Conservation (phyloP, 192 early-diverging fungal genomes). For the Linnemannia zychae region DNA sequence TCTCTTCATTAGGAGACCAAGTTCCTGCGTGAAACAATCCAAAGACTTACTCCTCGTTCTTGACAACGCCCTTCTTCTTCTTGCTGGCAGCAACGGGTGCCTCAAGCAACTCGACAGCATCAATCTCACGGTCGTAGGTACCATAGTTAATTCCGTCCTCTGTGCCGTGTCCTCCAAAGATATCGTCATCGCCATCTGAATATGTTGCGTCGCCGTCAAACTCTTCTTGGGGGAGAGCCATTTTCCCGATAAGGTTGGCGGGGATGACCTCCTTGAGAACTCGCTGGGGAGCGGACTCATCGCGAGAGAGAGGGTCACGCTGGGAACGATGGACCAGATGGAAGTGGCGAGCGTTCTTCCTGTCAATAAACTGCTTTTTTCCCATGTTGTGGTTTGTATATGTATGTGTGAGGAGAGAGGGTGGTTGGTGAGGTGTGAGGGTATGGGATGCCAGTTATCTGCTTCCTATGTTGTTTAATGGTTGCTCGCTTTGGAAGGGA, state of each 20-base stretch:
- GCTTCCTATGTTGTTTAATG: no score
- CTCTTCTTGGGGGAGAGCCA: constrained; percentile 56
- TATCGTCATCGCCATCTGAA: constrained; percentile 48
- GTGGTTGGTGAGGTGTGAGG: no score
- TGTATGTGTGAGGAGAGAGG: not conserved
- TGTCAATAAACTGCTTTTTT: constrained; percentile 92
- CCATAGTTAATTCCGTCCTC: constrained; percentile 51
- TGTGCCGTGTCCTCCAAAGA: constrained; percentile 53
- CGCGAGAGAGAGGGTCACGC: constrained; percentile 90
- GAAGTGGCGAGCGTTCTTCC: constrained; percentile 85
- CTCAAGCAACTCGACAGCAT: constrained; percentile 59
- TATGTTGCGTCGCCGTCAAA: constrained; percentile 15
- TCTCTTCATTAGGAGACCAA: not conserved
- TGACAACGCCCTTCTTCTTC: constrained; percentile 30
- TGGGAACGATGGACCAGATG: constrained; percentile 96
- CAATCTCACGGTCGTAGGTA: constrained; percentile 53
- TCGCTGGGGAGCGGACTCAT: constrained; percentile 79
- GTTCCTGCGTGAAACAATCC: not conserved
- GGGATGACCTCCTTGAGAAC: constrained; percentile 87
- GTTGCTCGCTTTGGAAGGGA: no score
- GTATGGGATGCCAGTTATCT: no score
- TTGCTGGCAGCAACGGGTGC: constrained; percentile 25
- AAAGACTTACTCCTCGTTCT: constrained; percentile 40
- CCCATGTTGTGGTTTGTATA: constrained; percentile 52
- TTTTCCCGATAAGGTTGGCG: constrained; percentile 66